Evolutionary conservation across 202 grass and related monocot species (phyloP).

Genomic region (Elaeis oleifera): DNA sequence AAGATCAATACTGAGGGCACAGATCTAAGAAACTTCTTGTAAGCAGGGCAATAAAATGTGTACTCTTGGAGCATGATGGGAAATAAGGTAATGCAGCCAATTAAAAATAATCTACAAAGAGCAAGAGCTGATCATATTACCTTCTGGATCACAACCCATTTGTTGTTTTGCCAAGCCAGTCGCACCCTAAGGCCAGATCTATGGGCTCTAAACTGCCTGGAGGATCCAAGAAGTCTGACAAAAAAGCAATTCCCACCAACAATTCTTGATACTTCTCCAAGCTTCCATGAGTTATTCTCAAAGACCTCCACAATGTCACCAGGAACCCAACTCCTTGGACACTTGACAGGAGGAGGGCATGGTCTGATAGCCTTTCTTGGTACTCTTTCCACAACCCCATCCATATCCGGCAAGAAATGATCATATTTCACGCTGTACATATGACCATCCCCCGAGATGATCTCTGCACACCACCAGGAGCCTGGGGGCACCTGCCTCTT

Average conservation of each 20-base stretch:
- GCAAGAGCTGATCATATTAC: constrained; percentile 23
- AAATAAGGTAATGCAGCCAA: too few species aligned
- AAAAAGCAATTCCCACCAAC: constrained; percentile 4
- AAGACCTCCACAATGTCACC: constrained; percentile 50
- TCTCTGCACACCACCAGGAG: constrained; percentile 49
- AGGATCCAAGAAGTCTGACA: constrained; percentile 32
- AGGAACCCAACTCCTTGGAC: constrained; percentile 19
- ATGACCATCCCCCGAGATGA: constrained; percentile 51
- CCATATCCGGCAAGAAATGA: background rate
- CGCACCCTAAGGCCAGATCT: constrained; percentile 10
- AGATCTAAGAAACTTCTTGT: too few species aligned
- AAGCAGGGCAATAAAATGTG: too few species aligned
- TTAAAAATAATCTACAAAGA: background rate
- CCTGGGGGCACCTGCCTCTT: constrained; percentile 15
- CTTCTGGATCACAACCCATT: constrained; percentile 44
- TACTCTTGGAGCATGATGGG: too few species aligned
- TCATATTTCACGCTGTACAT: constrained; percentile 39
- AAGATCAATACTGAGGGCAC: too few species aligned
- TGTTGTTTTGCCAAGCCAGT: constrained; percentile 10
- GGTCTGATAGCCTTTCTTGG: constrained; percentile 41
- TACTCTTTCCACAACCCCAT: constrained; percentile 21
- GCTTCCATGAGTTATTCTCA: constrained; percentile 33
- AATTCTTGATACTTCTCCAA: constrained; percentile 15
- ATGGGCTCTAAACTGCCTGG: constrained; percentile 20
- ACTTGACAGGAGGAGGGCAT: constrained; percentile 23